These are phyloP conservation scores for Trypethelium eluteriae DNA, from an alignment of 495 filamentous ascomycete genomes.

Conservation along the genomic window DNA sequence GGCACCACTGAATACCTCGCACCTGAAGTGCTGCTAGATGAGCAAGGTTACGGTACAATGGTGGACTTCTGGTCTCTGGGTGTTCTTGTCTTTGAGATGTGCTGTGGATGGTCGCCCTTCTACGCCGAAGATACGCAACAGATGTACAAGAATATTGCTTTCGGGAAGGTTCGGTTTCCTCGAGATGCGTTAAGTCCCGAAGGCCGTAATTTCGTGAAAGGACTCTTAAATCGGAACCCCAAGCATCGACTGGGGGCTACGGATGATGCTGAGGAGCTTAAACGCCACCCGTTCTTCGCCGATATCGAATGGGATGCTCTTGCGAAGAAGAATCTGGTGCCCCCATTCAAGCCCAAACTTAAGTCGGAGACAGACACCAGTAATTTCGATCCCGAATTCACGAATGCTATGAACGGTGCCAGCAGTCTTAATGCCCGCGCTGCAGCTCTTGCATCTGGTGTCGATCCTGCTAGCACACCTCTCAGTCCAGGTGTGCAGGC, in stretches of 20 bases:
- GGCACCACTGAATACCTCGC: conserved; percentile 97
- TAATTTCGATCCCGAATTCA: conserved; percentile 98
- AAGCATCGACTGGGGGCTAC: conserved; percentile 89
- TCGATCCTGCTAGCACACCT: conserved; percentile 77
- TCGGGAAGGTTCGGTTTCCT: conserved; percentile 95
- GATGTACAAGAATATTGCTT: conserved; percentile 99
- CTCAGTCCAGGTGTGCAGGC: conserved; percentile 91
- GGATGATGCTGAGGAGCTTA: conserved; percentile 88
- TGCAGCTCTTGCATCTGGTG: conserved; percentile 62
- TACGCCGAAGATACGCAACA: conserved; percentile 98
- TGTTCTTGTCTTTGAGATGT: conserved; percentile 98
- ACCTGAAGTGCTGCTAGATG: conserved; percentile 89
- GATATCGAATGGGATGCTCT: conserved; percentile 90
- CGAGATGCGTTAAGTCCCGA: conserved; percentile 88
- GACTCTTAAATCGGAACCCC: conserved; percentile 90
- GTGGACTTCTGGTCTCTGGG: conserved; percentile 99
- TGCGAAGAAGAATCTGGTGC: conserved; percentile 82
- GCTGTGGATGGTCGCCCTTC: conserved; percentile 97
- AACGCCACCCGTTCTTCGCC: conserved; percentile 85
- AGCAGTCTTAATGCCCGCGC: conserved; percentile 84
- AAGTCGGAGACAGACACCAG: conserved; percentile 92
- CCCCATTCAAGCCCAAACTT: conserved; percentile 94
- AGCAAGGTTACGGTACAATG: conserved; percentile 99
- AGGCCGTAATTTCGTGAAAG: conserved; percentile 96
- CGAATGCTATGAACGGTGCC: conserved; percentile 79